A percentile compares a stretch with the other conserved stretches of the same genome.
Conservation (phyloP, 73 alveolate genomes). For the Tetrahymena elliotti region DNA sequence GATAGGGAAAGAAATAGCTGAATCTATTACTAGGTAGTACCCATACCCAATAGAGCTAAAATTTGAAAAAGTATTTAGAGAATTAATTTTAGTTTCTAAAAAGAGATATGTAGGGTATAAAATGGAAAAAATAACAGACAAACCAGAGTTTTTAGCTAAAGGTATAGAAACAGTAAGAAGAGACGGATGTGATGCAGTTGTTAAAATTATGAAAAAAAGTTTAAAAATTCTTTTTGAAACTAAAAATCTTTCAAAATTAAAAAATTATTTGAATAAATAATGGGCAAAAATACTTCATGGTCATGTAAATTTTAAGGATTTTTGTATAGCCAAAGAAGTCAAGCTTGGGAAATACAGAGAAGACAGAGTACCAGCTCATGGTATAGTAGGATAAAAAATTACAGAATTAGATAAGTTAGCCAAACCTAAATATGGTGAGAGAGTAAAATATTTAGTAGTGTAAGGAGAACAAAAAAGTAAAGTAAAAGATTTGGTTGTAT, state of each 20-base stretch:
- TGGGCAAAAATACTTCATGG: conserved; percentile 79
- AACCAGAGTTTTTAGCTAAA: conserved; percentile 82
- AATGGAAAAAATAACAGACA: conserved; percentile 70
- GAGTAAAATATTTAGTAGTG: conserved; percentile 84
- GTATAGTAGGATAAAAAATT: conserved; percentile 64
- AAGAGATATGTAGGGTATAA: conserved; percentile 93
- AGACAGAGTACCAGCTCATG: conserved; percentile 73
- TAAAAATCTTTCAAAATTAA: conserved; percentile 68
- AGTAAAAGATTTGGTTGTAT: conserved; percentile 71
- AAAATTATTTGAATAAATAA: conserved; percentile 62
- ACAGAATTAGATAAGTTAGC: conserved; percentile 67
- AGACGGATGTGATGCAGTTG: conserved; percentile 76
- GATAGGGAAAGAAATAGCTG: conserved; percentile 78
- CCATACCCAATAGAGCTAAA: conserved; percentile 93
- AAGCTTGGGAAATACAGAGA: conserved; percentile 65
- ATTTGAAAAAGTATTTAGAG: conserved; percentile 92
- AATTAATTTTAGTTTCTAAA: conserved; percentile 78
- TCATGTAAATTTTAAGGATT: conserved; percentile 72
- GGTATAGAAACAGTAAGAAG: conserved; percentile 92
- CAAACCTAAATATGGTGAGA: conserved; percentile 72
- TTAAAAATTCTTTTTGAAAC: conserved; percentile 74
- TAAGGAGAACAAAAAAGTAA: conserved; percentile 61
- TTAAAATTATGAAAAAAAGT: conserved; percentile 76
- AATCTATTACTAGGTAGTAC: conserved; percentile 62
- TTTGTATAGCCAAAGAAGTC: conserved; percentile 85